Evolutionary conservation across 2,329 filamentous ascomycete genomes (phyloP).

Genomic region (Trichoderma aggressivum): DNA sequence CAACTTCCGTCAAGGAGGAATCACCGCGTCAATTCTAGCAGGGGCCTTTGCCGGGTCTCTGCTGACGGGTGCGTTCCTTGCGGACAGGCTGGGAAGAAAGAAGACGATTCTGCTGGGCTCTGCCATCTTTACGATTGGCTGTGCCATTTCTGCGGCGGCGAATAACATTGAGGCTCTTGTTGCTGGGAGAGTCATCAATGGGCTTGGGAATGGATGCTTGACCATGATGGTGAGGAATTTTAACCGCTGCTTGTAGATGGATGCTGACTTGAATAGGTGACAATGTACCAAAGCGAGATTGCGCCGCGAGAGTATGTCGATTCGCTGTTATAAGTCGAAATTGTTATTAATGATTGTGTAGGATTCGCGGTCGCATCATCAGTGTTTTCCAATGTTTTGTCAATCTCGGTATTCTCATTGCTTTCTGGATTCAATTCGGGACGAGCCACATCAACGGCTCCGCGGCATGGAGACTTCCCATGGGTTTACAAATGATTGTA

Average conservation of each 20-base stretch:
- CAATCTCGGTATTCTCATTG: slow-evolving; percentile 29
- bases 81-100: slow-evolving; percentile 8
- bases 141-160: not conserved
- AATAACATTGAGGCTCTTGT: slow-evolving; percentile 17
- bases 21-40: slow-evolving; percentile 17
- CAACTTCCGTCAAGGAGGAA: slow-evolving; percentile 17
- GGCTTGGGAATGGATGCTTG: slow-evolving; percentile 15
- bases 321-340: not conserved
- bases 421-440: slow-evolving; percentile 33
- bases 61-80: slow-evolving; percentile 15
- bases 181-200: slow-evolving; percentile 17
- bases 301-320: slow-evolving; percentile 12
- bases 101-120: slow-evolving; percentile 12
- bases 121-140: slow-evolving; percentile 14
- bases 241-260: not conserved
- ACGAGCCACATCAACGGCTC: slow-evolving; percentile 27
- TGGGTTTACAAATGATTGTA: slow-evolving; percentile 30
- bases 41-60: slow-evolving; percentile 17
- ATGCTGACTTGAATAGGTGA: not conserved
- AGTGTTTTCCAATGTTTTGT: slow-evolving; percentile 26
- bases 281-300: slow-evolving; percentile 17
- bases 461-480: slow-evolving; percentile 31
- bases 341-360: not conserved
- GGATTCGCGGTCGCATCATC: slow-evolving; percentile 40
- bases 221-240: slow-evolving; percentile 11